Percentiles rank a stretch among this genome's conserved stretches.
phyloP scores from a whole-genome alignment of 2,329 filamentous ascomycete genomes.

The Penicillium verrucosum region DNA sequence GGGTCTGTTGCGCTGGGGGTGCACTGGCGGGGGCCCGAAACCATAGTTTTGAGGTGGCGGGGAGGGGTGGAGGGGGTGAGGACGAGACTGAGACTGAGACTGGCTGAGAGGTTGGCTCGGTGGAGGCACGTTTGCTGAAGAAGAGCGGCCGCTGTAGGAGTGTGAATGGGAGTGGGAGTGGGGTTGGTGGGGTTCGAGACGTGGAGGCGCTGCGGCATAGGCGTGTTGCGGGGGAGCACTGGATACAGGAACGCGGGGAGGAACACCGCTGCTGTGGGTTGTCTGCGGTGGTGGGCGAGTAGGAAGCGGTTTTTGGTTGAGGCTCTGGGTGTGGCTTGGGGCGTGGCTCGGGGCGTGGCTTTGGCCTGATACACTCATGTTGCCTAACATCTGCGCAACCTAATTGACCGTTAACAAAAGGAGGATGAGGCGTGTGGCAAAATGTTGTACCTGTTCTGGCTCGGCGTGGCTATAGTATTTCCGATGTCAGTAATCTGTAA shows the following conservation, averaged over 20 bases:
- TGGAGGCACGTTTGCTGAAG: conserved; percentile 13
- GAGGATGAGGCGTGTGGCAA: not conserved
- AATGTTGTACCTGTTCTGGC: conserved; percentile 60
- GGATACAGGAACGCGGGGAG: conserved; percentile 28
- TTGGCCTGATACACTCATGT: conserved; percentile 32
- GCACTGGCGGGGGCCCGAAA: conserved; percentile 49
- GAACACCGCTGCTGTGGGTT: conserved; percentile 21
- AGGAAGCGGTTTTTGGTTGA: conserved; percentile 26
- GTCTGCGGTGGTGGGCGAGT: conserved; percentile 25
- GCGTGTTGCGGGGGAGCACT: conserved; percentile 20
- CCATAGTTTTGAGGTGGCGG: conserved; percentile 48
- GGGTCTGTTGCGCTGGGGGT: conserved; percentile 54
- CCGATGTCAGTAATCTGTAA: conserved; percentile 20
- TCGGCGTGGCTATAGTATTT: conserved; percentile 62
- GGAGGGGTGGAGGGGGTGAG: conserved; percentile 42
- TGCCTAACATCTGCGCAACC: conserved; percentile 47
- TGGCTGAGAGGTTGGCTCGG: conserved; percentile 16
- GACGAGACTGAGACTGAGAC: conserved; percentile 47
- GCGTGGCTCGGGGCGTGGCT: conserved; percentile 7
- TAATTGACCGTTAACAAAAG: conserved; percentile 20
- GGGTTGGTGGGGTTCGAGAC: conserved; percentile 13
- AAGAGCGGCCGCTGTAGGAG: conserved; percentile 22
- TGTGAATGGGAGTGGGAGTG: conserved; percentile 11
- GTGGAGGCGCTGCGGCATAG: conserved; percentile 19
- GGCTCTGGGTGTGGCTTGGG: conserved; percentile 18